Base-by-base conservation (phyloP, 1,284 basidiomycete genomes). In the Athelia psychrophila region DNA sequence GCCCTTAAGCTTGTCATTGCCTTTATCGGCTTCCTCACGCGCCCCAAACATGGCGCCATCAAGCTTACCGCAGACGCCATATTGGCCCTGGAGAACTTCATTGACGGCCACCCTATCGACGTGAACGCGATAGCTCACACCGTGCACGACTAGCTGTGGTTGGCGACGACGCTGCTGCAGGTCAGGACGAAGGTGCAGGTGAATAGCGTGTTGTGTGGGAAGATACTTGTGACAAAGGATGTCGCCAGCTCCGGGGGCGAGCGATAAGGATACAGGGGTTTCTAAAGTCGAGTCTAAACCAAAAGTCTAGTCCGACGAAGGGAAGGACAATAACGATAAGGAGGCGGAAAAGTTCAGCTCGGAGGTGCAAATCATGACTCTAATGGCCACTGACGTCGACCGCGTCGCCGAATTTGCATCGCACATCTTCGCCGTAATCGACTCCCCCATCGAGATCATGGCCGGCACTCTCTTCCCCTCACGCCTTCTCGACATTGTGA, bases 301-400 rank as follows among this genome's bases (percentile, higher is more conserved):
- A 65, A 5, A 64, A 69, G 30, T 69, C 79, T 13, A 18, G 38
- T 16, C 38, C 38, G 75, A 79, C 8, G 84, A 89, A 10, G 89
- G 90, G 46, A 81, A 83, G 48, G 87, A 88, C 45, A 92, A 96
- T 61, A 90, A 85, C 9, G 93, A 86, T 63, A 96, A 96, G 69
- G 87, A 89, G 9, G 92, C 95, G 70, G 86, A 30, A 5, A 13
- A 30, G 6, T 30, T 30, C 27, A 30, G 27, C 13, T 30, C 27
- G 27, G 13, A 30, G 13, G 27, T 13, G 27, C 27, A 30, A 30
- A 30, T 95, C 60, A 91, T 94, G 86, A 91, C 84, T 15, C 74
- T 89, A 19, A 89, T 90, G 86, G 92, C 91, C 3, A 91, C 91
- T 5, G 94, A 97, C 59, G 91, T 94, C 32, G 93, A 96, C 65